phyloP scores from a whole-genome alignment of 306 rosid species.

The Castanopsis chinensis region DNA sequence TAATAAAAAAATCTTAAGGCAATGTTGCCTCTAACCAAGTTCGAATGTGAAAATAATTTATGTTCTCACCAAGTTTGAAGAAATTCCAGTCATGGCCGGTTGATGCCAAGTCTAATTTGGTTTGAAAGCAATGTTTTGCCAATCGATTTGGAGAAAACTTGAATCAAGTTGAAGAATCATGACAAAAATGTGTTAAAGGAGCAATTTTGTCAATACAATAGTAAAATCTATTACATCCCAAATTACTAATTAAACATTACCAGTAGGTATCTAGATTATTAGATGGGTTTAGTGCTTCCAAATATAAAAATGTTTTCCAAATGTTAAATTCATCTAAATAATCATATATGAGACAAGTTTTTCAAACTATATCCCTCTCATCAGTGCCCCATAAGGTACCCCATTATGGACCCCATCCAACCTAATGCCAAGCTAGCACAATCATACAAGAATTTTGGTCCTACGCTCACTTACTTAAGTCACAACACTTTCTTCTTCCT shows the following conservation, averaged over 20 bases:
- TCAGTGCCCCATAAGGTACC: not conserved
- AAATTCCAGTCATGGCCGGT: too few relatives aligned
- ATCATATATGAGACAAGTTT: not conserved
- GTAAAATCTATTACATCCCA: not conserved
- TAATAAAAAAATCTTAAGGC: too few relatives aligned
- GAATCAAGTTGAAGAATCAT: not conserved
- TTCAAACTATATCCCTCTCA: not conserved
- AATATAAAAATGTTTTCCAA: not conserved
- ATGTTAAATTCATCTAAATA: not conserved
- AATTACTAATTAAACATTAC: not conserved
- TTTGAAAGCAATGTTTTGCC: too few relatives aligned
- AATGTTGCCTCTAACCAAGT: too few relatives aligned
- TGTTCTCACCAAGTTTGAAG: too few relatives aligned
- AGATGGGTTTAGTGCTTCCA: not conserved
- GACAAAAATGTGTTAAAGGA: not conserved
- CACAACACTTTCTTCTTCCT: conserved; percentile 1
- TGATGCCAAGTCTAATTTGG: too few relatives aligned
- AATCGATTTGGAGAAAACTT: not conserved
- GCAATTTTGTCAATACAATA: not conserved
- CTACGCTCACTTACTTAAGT: not conserved
- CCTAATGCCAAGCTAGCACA: conserved; percentile 32
- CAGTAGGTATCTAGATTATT: too few relatives aligned
- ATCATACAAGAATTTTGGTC: not conserved
- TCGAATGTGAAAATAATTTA: too few relatives aligned
- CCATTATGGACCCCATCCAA: conserved; percentile 20